Conservation (phyloP, 345 rosid species). For the Ceriops tagal region DNA sequence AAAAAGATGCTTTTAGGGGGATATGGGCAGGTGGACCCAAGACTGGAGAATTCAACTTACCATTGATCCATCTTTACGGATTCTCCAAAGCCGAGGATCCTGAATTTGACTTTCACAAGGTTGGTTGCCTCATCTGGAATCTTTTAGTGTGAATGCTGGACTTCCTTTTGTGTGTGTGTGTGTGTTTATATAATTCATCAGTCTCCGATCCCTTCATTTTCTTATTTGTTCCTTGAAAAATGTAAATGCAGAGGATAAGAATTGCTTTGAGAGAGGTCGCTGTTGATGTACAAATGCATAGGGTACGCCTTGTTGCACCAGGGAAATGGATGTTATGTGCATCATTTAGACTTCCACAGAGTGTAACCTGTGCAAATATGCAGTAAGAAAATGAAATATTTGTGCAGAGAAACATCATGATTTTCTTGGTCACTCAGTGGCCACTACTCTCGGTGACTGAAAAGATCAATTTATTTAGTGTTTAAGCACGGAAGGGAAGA, state of each 20-base stretch:
- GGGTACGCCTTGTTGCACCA: constrained; percentile 77
- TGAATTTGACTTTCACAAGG: constrained; percentile 93
- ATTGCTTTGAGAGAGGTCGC: constrained; percentile 66
- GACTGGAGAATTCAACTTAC: constrained; percentile 41
- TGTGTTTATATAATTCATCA: not conserved
- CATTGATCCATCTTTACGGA: constrained; percentile 80
- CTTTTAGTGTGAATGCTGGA: no score
- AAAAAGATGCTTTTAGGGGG: constrained; percentile 74
- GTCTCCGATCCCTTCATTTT: not conserved
- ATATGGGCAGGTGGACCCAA: constrained; percentile 44
- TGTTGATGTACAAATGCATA: constrained; percentile 66
- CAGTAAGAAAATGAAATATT: not conserved
- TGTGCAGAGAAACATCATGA: no score
- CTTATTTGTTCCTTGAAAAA: not conserved
- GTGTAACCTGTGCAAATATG: constrained; percentile 54
- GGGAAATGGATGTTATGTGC: constrained; percentile 95
- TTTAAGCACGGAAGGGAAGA: no score
- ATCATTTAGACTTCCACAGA: constrained; percentile 67
- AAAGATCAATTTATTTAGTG: no score
- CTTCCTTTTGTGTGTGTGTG: no score
- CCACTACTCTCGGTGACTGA: no score
- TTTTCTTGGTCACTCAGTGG: no score
- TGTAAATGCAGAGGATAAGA: constrained; percentile 63
- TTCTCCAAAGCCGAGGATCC: constrained; percentile 93
- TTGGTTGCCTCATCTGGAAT: constrained; percentile 10